A percentile compares a stretch with the other conserved stretches of the same genome.
Evolutionary conservation across 352 stramenopile species (phyloP).

Genomic region (Phytophthora podocarpi): DNA sequence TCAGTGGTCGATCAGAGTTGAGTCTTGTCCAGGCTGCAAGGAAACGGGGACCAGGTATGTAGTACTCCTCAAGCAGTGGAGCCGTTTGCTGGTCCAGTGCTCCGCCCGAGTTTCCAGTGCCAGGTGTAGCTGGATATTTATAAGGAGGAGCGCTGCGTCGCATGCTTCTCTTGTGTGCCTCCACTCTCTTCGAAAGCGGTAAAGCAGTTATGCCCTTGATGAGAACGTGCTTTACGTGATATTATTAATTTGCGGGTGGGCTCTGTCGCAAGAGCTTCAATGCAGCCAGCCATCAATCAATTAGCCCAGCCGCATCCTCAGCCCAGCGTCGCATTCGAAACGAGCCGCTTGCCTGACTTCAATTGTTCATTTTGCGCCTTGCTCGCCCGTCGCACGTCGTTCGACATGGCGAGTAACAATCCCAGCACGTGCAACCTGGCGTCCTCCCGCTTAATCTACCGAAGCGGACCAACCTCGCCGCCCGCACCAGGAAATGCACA

Average conservation of each 20-base stretch:
- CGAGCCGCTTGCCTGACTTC: constrained; percentile 9
- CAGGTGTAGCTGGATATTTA: constrained; percentile 9
- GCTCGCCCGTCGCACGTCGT: constrained; percentile 15
- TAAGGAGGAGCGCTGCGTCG: constrained; percentile 8
- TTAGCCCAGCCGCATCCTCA: background rate
- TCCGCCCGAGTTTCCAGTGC: constrained; percentile 12
- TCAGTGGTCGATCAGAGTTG: too few species aligned
- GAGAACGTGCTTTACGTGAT: constrained; percentile 25
- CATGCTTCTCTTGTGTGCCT: constrained; percentile 6
- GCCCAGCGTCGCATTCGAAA: constrained; percentile 33
- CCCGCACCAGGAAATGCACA: constrained; percentile 10
- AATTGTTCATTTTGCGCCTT: constrained; percentile 33
- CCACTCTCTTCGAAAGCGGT: background rate
- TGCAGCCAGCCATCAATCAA: constrained; percentile 30
- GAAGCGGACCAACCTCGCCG: constrained; percentile 9
- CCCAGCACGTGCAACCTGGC: constrained; percentile 8
- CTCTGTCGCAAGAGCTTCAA: constrained; percentile 1
- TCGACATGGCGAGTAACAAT: constrained; percentile 42
- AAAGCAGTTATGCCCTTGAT: constrained; percentile 29
- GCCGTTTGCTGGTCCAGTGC: constrained; percentile 22
- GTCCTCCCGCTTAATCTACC: background rate
- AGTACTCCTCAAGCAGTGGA: constrained; percentile 21
- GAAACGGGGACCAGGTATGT: too few species aligned
- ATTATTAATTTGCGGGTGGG: too few species aligned
- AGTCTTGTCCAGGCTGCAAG: too few species aligned